phyloP scores from a whole-genome alignment of 225 moss, liverwort and hornwort species.

The Pleurozium schreberi region DNA sequence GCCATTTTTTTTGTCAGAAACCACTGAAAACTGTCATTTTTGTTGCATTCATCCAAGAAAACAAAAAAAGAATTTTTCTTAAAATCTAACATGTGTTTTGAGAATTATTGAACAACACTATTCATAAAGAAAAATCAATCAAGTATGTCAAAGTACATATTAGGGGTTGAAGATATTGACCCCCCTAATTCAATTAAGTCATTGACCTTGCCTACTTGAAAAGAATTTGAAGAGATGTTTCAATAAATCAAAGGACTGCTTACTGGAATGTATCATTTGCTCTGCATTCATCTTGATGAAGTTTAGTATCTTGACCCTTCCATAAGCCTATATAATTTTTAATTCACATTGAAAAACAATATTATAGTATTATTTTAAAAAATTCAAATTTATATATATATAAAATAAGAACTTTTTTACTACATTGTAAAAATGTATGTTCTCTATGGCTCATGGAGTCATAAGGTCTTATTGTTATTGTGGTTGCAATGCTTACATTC shows the following conservation, averaged over 20 bases:
- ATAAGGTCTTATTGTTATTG: too few species aligned
- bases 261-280: constrained; percentile 62
- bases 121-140: not conserved
- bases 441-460: not conserved
- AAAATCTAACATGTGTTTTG: too few species aligned
- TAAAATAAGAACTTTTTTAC: fast-evolving
- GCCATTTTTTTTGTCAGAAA: too few species aligned
- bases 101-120: not conserved
- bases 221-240: not conserved
- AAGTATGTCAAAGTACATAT: too few species aligned
- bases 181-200: not conserved
- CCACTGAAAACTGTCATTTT: too few species aligned
- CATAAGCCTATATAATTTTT: not conserved
- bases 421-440: not conserved
- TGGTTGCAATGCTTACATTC: not conserved
- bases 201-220: not conserved
- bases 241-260: not conserved
- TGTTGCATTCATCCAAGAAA: too few species aligned
- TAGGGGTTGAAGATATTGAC: not conserved
- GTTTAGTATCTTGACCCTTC: constrained; percentile 30
- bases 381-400: too few species aligned
- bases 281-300: constrained; percentile 59
- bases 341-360: not conserved
- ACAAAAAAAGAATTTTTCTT: too few species aligned
- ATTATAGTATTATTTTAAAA: too few species aligned